Evolutionary conservation across 768 basidiomycete species (phyloP), one percentile per base, ranked within the genome.

Genomic region (Tricholoma sp.): DNA sequence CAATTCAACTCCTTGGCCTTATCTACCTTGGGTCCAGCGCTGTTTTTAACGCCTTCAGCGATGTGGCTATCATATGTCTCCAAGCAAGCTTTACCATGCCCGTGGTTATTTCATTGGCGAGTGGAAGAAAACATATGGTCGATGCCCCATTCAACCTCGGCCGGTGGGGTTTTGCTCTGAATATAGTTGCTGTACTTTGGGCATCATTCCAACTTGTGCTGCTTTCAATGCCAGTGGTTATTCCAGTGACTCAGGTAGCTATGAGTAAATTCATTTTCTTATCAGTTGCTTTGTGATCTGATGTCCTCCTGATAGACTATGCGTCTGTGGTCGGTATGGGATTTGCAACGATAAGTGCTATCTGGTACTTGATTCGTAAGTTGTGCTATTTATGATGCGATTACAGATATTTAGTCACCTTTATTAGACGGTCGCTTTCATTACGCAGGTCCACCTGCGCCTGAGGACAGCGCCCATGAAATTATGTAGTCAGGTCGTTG

Each of bases 291-390:
- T 2, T 22, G 2, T 32, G 14, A 11, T 21, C 29, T 52, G 24
- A 57, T 18, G 18, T 45, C 16, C 37, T 14, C 14, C n/a, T 4
- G 32, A 58, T 62, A 86, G 85, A 88, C 69, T 85, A 85, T 58
- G 85, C n/a, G n/a, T n/a, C 85, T 8, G 85, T 83, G 12, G 84
- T 86, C 14, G 86, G 86, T 57, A 80, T 84, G 39, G 85, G 82
- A 3, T 86, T 88, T 59, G 82, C 72, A 1, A 58, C 71, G 14
- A 76, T 87, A 31, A 84, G 84, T 52, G 80, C 76, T 0, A 69
- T 76, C 22, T 88, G 85, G 85, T 88, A 87, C 61, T 49, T 77
- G 29, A 76, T 83, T 57, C 76, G 82, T 84, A 59, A 41, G 81
- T 78, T 52, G 6, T 29, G 11, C 14, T 41, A 4, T 18, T 49